Conservation (phyloP, 2,329 filamentous ascomycete genomes). For the Chaetothyriales sp. region DNA sequence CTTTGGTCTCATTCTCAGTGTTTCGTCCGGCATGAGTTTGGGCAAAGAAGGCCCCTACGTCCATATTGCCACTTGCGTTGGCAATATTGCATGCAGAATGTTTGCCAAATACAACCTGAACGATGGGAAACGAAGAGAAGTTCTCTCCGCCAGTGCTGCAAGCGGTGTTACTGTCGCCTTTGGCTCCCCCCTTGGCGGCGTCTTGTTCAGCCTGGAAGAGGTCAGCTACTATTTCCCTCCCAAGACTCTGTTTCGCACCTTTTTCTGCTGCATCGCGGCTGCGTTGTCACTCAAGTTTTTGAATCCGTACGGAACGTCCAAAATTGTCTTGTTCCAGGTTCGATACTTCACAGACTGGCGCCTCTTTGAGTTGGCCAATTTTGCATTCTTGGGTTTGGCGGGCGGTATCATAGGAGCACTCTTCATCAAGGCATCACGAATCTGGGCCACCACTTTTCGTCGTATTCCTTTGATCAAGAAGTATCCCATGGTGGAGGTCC, state of each 20-base stretch:
- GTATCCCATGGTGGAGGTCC: constrained; percentile 72
- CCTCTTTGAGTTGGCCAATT: constrained; percentile 75
- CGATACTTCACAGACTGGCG: constrained; percentile 84
- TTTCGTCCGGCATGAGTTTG: constrained; percentile 80
- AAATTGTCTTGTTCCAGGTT: constrained; percentile 93
- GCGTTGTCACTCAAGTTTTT: constrained; percentile 85
- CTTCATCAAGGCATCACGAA: constrained; percentile 87
- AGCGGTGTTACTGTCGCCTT: constrained; percentile 90
- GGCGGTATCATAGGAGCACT: constrained; percentile 74
- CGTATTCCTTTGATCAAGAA: constrained; percentile 65
- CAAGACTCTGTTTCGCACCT: constrained; percentile 91
- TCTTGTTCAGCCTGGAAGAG: constrained; percentile 87
- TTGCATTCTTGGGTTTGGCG: constrained; percentile 71
- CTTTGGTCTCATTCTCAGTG: constrained; percentile 65
- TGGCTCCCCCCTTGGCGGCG: constrained; percentile 75
- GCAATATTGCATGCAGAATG: constrained; percentile 87
- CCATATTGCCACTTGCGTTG: constrained; percentile 90
- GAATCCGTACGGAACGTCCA: constrained; percentile 88
- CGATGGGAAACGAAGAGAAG: constrained; percentile 83
- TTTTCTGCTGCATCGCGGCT: constrained; percentile 89
- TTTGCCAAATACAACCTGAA: constrained; percentile 89
- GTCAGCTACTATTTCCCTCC: constrained; percentile 95
- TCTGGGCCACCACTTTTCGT: constrained; percentile 82
- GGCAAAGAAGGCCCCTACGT: constrained; percentile 95
- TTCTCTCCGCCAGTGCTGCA: constrained; percentile 81